Conservation (phyloP, 192 early-diverging fungal genomes). For the Linnemannia elongata region DNA sequence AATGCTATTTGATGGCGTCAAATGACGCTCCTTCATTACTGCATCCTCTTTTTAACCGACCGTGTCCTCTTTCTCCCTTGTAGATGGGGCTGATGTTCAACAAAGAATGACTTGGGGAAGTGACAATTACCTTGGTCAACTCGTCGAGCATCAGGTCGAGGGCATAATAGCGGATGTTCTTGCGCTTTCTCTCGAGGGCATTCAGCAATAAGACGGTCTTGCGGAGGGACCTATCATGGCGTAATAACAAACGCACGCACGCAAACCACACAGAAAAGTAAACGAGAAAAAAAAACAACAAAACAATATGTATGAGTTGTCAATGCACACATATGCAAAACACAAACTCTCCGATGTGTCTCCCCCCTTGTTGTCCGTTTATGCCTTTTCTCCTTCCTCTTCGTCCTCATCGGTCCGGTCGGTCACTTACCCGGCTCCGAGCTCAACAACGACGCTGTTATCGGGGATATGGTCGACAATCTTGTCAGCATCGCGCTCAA, state of each 20-base stretch:
- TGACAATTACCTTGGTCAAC: conserved; percentile 62
- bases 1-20: conserved; percentile 1
- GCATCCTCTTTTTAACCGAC: neutral
- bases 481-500: conserved; percentile 70
- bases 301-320: neutral
- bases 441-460: conserved; percentile 84
- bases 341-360: neutral
- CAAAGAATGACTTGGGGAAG: neutral
- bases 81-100: neutral
- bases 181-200: conserved; percentile 73
- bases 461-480: conserved; percentile 75
- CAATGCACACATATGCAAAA: neutral
- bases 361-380: neutral
- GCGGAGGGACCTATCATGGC: conserved; percentile 75
- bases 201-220: conserved; percentile 89
- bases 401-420: neutral
- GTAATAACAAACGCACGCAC: neutral
- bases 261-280: neutral
- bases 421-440: conserved; percentile 84
- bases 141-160: conserved; percentile 89
- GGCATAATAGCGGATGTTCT: conserved; percentile 86
- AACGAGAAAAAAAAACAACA: neutral
- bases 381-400: neutral
- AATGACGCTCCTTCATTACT: neutral
- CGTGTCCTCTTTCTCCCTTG: neutral